A percentile compares a stretch with the other conserved stretches of the same genome.
Evolutionary conservation across 1,284 basidiomycete genomes (phyloP).

Genomic region (Leccinum griseonigrum): DNA sequence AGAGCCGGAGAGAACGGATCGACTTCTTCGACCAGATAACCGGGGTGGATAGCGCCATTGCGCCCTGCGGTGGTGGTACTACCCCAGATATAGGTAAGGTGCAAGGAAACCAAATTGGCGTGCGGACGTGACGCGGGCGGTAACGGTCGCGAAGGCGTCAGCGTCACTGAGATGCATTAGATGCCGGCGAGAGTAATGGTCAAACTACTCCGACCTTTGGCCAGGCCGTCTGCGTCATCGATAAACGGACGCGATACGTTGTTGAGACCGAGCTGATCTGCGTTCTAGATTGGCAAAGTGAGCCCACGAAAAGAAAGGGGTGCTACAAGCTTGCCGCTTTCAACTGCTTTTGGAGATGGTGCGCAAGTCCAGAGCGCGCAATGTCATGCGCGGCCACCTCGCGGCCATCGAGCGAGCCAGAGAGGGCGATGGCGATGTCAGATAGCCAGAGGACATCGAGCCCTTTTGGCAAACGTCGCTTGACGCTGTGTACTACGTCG

Average conservation of each 20-base stretch:
- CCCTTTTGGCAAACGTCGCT: conserved; percentile 42
- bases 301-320: conserved; percentile 11
- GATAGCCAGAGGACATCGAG: conserved; percentile 21
- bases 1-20: conserved; percentile 48
- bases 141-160: conserved; percentile 43
- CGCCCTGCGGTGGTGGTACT: conserved; percentile 28
- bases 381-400: conserved; percentile 41
- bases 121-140: conserved; percentile 34
- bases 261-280: conserved; percentile 51
- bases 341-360: conserved; percentile 50
- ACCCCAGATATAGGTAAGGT: conserved; percentile 54
- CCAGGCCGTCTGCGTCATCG: conserved; percentile 41
- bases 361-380: conserved; percentile 47
- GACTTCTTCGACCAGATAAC: conserved; percentile 10
- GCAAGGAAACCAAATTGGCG: conserved; percentile 45
- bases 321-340: conserved; percentile 40
- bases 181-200: neutral
- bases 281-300: conserved; percentile 45
- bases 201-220: conserved; percentile 37
- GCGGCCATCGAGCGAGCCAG: conserved; percentile 48
- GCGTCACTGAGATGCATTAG: conserved; percentile 39
- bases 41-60: conserved; percentile 9
- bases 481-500: conserved; percentile 29
- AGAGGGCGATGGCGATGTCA: conserved; percentile 40
- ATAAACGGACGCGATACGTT: conserved; percentile 50